These are phyloP conservation scores for Heliocybe sulcata DNA, from an alignment of 1,284 basidiomycete genomes.

Conservation along the genomic window DNA sequence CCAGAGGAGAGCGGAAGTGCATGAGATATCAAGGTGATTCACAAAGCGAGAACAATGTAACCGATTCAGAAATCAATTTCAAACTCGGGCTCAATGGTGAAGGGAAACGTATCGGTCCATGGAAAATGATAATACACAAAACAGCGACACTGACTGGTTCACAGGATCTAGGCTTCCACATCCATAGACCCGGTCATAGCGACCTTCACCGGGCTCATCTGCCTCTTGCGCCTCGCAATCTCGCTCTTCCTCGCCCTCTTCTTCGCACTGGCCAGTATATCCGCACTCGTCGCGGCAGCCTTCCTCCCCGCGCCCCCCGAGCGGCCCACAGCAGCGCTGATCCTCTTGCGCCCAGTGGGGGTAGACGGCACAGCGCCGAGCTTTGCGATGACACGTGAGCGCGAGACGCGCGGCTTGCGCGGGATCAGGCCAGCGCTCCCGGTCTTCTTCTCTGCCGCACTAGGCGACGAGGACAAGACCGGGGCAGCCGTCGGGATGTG, in stretches of 20 bases:
- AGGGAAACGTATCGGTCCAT: neutral
- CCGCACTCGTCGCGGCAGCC: slow-evolving; percentile 26
- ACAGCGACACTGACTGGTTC: neutral
- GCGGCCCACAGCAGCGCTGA: slow-evolving; percentile 48
- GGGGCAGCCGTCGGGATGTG: slow-evolving; percentile 28
- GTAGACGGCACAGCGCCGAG: slow-evolving; percentile 38
- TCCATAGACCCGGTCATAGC: neutral
- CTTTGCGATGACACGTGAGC: slow-evolving; percentile 69
- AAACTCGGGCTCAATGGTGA: no score
- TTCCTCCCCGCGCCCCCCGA: slow-evolving; percentile 38
- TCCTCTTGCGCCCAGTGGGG: slow-evolving; percentile 26
- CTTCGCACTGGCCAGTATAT: slow-evolving; percentile 46
- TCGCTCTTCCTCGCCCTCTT: slow-evolving; percentile 64
- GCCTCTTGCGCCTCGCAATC: slow-evolving; percentile 26
- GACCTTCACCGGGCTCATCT: neutral
- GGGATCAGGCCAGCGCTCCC: slow-evolving; percentile 22
- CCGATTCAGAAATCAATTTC: neutral
- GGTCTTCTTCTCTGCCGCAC: neutral
- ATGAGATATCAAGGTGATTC: no score
- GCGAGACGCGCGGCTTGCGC: slow-evolving; percentile 68
- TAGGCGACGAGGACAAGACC: neutral
- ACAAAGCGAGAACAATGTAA: no score
- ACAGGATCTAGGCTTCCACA: neutral
- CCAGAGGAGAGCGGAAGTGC: neutral
- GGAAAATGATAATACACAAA: neutral